These are phyloP conservation scores for Coniophora puteana DNA, from an alignment of 1,284 basidiomycete species.

Conservation along the genomic window DNA sequence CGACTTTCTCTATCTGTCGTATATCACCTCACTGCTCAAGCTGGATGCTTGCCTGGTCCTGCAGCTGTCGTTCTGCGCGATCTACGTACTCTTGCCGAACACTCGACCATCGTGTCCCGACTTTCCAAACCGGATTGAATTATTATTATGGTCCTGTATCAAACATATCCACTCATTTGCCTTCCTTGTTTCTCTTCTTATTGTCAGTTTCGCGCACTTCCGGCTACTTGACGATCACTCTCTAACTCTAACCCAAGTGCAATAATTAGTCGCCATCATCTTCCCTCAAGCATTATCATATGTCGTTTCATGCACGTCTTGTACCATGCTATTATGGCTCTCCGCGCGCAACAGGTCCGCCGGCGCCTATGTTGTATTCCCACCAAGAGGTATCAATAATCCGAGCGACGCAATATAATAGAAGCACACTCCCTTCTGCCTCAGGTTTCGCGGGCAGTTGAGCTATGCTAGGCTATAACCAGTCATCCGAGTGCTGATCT, in stretches of 20 bases:
- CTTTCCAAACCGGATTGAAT: slow-evolving; percentile 23
- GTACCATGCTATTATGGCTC: not conserved
- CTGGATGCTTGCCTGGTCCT: slow-evolving; percentile 15
- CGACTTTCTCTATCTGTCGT: slow-evolving; percentile 33
- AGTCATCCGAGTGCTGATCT: too few relatives aligned
- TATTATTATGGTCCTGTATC: slow-evolving; percentile 36
- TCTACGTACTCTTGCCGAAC: slow-evolving; percentile 18
- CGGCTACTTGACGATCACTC: slow-evolving; percentile 12
- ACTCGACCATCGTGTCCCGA: slow-evolving; percentile 10
- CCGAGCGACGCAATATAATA: too few relatives aligned
- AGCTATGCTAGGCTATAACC: too few relatives aligned
- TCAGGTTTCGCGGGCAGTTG: too few relatives aligned
- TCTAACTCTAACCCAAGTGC: slow-evolving; percentile 24
- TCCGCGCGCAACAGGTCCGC: too few relatives aligned
- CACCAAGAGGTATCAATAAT: too few relatives aligned
- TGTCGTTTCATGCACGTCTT: slow-evolving; percentile 18
- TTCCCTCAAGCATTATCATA: slow-evolving; percentile 27
- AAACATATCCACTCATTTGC: slow-evolving; percentile 28
- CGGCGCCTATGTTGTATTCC: too few relatives aligned
- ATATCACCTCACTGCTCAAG: slow-evolving; percentile 21
- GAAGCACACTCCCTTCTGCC: too few relatives aligned
- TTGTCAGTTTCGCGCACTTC: slow-evolving; percentile 16
- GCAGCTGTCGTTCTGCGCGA: slow-evolving; percentile 17
- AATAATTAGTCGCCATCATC: slow-evolving; percentile 24
- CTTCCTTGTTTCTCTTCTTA: slow-evolving; percentile 25